phyloP scores from a whole-genome alignment of 1,139 yeast genomes.

The Diutina sp. region DNA sequence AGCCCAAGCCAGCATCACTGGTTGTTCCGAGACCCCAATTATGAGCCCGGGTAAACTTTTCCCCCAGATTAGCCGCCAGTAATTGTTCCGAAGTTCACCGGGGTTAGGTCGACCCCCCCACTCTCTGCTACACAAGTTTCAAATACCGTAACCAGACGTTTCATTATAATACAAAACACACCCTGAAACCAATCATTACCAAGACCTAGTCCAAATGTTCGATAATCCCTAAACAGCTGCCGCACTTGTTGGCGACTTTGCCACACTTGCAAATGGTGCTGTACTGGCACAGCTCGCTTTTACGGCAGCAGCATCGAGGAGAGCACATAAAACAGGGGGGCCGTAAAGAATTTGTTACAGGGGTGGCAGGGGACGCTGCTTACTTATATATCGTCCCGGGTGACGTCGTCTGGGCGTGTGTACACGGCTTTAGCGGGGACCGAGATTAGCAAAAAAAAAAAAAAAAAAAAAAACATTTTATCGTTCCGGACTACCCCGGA shows the following conservation, averaged over 20 bases:
- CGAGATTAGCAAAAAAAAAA: too few relatives aligned
- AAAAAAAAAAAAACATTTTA: too few relatives aligned
- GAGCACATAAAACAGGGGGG: background rate
- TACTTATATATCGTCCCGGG: background rate
- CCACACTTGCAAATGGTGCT: conserved; percentile 2
- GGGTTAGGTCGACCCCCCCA: background rate
- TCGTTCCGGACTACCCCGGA: too few relatives aligned
- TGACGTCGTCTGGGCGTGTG: too few relatives aligned
- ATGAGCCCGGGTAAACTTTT: background rate
- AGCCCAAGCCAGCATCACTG: too few relatives aligned
- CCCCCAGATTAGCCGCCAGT: background rate
- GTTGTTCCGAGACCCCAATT: too few relatives aligned
- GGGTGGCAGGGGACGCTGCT: background rate
- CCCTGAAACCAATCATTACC: background rate
- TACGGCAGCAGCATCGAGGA: background rate
- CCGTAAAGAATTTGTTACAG: background rate
- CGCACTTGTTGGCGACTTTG: conserved; percentile 2
- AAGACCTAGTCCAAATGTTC: background rate
- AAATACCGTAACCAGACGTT: background rate
- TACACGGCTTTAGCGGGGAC: too few relatives aligned
- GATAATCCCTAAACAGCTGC: conserved; percentile 1
- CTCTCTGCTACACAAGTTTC: too few relatives aligned
- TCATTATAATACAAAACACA: background rate
- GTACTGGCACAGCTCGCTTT: background rate
- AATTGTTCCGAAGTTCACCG: background rate